These are phyloP conservation scores for Proteromonas lacertae DNA, from an alignment of 352 stramenopile species.

Conservation along the genomic window DNA sequence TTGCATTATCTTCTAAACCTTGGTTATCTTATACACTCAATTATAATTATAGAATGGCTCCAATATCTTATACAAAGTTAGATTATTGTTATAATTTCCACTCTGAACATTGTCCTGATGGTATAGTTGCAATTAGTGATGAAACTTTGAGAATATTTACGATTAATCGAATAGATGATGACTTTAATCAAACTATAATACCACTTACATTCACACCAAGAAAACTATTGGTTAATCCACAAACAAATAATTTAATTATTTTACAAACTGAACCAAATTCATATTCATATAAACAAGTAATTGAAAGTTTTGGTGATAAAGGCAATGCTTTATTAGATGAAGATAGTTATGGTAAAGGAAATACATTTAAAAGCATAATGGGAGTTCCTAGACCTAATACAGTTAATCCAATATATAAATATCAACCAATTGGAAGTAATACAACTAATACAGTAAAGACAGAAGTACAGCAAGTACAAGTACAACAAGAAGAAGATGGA, in stretches of 20 bases:
- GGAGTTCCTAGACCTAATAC: no score
- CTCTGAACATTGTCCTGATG: slow-evolving; percentile 65
- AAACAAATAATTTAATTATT: slow-evolving; percentile 43
- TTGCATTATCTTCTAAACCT: slow-evolving; percentile 66
- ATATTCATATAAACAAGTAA: slow-evolving; percentile 51
- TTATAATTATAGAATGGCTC: slow-evolving; percentile 46
- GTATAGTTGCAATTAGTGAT: slow-evolving; percentile 70
- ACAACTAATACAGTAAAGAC: no score
- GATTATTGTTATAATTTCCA: slow-evolving; percentile 73
- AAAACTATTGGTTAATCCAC: slow-evolving; percentile 52
- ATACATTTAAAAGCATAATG: no score
- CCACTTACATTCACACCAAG: slow-evolving; percentile 84
- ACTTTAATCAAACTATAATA: slow-evolving; percentile 77
- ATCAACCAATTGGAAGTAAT: no score
- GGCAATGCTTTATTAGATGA: neutral
- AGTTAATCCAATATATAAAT: no score
- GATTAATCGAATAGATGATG: slow-evolving; percentile 59
- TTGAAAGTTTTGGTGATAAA: no score
- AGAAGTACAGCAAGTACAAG: no score
- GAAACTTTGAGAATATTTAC: slow-evolving; percentile 85
- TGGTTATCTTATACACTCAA: slow-evolving; percentile 78
- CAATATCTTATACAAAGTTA: slow-evolving; percentile 69
- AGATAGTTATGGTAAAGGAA: slow-evolving; percentile 15
- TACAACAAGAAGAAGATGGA: no score
- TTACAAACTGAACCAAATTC: slow-evolving; percentile 92